Evolutionary conservation across 139 green algal species (phyloP).

Genomic region (Desmodesmus armatus): DNA sequence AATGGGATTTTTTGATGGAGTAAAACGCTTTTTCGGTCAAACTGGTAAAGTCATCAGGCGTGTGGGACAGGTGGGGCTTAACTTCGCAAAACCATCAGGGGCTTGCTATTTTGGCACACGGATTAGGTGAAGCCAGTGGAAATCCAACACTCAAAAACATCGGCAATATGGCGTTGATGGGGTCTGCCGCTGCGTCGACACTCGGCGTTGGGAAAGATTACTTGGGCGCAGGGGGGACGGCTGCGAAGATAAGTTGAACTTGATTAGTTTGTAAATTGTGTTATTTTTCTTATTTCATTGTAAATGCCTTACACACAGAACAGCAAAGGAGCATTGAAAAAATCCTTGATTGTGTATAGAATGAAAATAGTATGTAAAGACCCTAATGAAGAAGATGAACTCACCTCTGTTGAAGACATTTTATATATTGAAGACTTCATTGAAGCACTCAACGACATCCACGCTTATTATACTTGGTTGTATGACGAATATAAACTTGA

Average conservation of each 20-base stretch:
- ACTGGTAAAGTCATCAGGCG: not conserved
- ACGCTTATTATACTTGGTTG: not conserved
- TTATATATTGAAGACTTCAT: not conserved
- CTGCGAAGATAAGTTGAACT: no score
- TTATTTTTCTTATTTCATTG: not conserved
- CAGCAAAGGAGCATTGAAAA: not conserved
- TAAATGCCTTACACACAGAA: not conserved
- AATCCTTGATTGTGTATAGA: not conserved
- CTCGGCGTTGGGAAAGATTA: no score
- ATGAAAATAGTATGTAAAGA: not conserved
- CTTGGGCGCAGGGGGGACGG: no score
- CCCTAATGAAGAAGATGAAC: not conserved
- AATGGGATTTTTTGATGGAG: not conserved
- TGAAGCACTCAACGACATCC: not conserved
- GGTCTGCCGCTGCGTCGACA: not conserved
- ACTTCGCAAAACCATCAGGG: not conserved
- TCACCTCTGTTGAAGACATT: not conserved
- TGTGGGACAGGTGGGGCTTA: not conserved
- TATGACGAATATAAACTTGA: not conserved
- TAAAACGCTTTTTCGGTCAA: not conserved
- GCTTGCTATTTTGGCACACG: constrained; percentile 5
- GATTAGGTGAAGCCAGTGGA: not conserved
- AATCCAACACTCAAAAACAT: constrained; percentile 1
- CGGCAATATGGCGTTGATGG: not conserved
- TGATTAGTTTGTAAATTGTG: not conserved